Base-by-base conservation (phyloP, 345 rosid species). In the Triadica sebifera region DNA sequence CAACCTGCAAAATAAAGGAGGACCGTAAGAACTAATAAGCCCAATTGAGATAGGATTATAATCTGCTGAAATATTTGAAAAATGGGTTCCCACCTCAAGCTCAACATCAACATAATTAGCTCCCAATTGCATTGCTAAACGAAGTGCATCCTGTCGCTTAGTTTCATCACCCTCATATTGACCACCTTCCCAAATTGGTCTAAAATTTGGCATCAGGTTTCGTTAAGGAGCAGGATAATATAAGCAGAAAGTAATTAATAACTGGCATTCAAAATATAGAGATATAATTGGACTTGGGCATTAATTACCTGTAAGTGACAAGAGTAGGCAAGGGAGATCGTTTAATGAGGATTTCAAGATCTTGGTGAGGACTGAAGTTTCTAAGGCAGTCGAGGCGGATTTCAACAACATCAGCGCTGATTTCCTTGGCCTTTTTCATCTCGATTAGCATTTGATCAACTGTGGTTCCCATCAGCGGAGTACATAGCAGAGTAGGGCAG, bases 101-200 rank as follows among this genome's bases (percentile, higher is more conserved):
- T 89, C 93, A 8, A 89, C 79, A 70, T 89, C 93, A 34, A 89
- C 47, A 59, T 75, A 89, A 74, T 83, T 84, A 8, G 93, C 89
- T 79, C 89, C 90, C 63, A 84, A 71, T 73, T 87, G 87, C 81
- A 85, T 56, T n/a, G 90, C 93, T 38, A 85, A 67, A 47, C 77
- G 84, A 41, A 89, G 75, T 24, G 84, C 84, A 22, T 84, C 86
- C 16, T 50, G 77, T 69, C 93, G 52, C 71, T 34, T 77, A 56
- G 72, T 68, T 49, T 89, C 89, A 63, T 85, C 85, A 52, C 90
- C 92, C 66, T 82, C 89, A 53, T 87, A 87, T 65, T 75, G 84
- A 22, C 93, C 90, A 1, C 93, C 93, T 81, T 89, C 93, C 90
- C 90, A 87, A 71, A 60, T 80, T 41, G 89, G 93, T 65, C 89